Conservation (phyloP, 495 filamentous ascomycete genomes). For the Aspergillus incahuasiensis region DNA sequence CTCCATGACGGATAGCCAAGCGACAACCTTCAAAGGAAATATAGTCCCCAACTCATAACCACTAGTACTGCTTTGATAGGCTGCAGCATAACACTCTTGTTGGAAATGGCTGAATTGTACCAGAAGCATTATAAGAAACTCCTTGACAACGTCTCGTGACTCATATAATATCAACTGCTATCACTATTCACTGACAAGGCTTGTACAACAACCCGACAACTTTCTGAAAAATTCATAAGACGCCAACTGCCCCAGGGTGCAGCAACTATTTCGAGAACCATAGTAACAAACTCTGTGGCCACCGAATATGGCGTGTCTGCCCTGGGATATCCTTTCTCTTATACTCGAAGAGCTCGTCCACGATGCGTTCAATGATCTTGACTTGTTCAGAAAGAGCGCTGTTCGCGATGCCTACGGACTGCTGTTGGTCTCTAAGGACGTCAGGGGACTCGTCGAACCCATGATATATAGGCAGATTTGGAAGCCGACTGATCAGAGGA, state of each 20-base stretch:
- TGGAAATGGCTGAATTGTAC: not conserved
- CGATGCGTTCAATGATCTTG: not conserved
- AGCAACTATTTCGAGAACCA: no score
- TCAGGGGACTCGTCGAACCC: not conserved
- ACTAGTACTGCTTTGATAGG: no score
- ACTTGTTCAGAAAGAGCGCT: not conserved
- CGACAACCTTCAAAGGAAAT: not conserved
- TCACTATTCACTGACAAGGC: not conserved
- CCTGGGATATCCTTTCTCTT: not conserved
- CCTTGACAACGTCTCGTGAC: not conserved
- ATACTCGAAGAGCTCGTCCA: not conserved
- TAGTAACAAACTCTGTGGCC: no score
- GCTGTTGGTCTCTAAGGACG: not conserved
- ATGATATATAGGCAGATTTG: not conserved
- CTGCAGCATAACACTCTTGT: no score
- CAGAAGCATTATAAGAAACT: no score
- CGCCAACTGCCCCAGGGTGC: no score
- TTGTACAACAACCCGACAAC: no score
- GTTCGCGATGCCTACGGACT: not conserved
- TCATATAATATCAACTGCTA: no score
- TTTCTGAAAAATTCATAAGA: no score
- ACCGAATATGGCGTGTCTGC: not conserved
- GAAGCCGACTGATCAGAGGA: not conserved
- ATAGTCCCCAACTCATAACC: no score
- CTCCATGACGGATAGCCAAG: not conserved